Conservation (phyloP, 2,329 filamentous ascomycete genomes). For the Nemania sp. region DNA sequence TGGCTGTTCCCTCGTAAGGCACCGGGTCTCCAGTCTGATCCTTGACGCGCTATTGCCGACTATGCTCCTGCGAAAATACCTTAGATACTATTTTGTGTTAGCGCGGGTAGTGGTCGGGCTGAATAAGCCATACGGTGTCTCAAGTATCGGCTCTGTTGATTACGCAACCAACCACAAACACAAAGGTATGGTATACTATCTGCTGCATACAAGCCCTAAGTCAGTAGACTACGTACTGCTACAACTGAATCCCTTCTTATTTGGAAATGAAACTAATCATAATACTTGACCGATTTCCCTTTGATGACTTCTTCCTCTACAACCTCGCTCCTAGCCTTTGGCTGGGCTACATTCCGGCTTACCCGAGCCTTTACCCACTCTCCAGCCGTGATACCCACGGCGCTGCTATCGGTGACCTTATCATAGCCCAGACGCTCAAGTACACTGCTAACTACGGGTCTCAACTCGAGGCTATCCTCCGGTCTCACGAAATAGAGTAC, state of each 20-base stretch:
- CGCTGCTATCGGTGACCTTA: conserved; percentile 42
- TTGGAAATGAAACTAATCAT: conserved; percentile 43
- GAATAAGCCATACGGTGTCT: too few relatives aligned
- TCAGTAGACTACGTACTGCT: neutral
- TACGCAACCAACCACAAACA: neutral
- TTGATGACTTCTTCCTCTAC: conserved; percentile 49
- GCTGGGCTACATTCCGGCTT: conserved; percentile 40
- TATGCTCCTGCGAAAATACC: too few relatives aligned
- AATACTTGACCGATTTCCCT: conserved; percentile 52
- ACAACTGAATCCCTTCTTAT: neutral
- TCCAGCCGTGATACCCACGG: conserved; percentile 51
- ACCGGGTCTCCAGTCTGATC: too few relatives aligned
- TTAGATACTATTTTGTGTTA: too few relatives aligned
- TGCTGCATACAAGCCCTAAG: neutral
- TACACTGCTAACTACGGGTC: conserved; percentile 50
- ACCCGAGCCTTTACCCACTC: conserved; percentile 54
- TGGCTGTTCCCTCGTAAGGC: too few relatives aligned
- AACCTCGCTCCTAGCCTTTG: conserved; percentile 46
- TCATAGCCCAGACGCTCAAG: conserved; percentile 51
- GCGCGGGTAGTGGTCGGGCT: too few relatives aligned
- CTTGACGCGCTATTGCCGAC: too few relatives aligned
- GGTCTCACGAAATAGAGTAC: conserved; percentile 58
- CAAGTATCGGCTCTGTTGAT: neutral
- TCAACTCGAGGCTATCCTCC: conserved; percentile 52
- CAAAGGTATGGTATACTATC: too few relatives aligned